Evolutionary conservation across 192 early-diverging fungal species (phyloP).

Genomic region (Umbelopsis sp.): DNA sequence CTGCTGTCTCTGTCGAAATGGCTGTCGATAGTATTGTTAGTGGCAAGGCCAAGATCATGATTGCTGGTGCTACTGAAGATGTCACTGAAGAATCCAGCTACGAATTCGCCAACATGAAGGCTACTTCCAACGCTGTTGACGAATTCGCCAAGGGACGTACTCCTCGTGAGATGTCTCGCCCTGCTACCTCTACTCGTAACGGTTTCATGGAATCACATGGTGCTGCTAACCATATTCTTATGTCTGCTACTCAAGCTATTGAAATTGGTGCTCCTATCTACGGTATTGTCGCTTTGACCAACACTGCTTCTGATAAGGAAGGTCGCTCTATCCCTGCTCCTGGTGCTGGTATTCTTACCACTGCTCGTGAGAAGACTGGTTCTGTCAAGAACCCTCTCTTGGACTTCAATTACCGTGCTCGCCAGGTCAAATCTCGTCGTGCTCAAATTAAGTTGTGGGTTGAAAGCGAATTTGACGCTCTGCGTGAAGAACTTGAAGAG

Average conservation of each 20-base stretch:
- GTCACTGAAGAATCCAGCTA: slow-evolving; percentile 92
- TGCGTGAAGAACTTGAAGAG: slow-evolving; percentile 69
- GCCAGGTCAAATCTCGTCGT: slow-evolving; percentile 73
- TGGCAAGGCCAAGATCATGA: slow-evolving; percentile 91
- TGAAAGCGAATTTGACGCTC: slow-evolving; percentile 70
- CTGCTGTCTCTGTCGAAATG: slow-evolving; percentile 89
- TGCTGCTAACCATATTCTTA: slow-evolving; percentile 86
- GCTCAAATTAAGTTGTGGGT: slow-evolving; percentile 82
- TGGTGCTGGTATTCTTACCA: slow-evolving; percentile 91
- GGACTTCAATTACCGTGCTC: slow-evolving; percentile 82
- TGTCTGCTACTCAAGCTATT: slow-evolving; percentile 85
- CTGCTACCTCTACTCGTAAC: slow-evolving; percentile 83
- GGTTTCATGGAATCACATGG: slow-evolving; percentile 96
- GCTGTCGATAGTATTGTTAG: slow-evolving; percentile 86
- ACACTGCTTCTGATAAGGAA: slow-evolving; percentile 94
- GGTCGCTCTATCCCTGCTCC: slow-evolving; percentile 93
- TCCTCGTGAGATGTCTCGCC: slow-evolving; percentile 87
- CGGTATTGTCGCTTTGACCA: slow-evolving; percentile 85
- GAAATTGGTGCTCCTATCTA: slow-evolving; percentile 93
- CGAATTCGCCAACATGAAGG: slow-evolving; percentile 98
- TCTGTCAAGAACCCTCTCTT: slow-evolving; percentile 64
- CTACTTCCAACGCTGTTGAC: slow-evolving; percentile 80
- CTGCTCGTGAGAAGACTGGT: slow-evolving; percentile 73
- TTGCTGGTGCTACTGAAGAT: slow-evolving; percentile 94
- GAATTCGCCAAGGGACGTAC: slow-evolving; percentile 88